Percentiles rank a stretch among this genome's conserved stretches.
These are phyloP conservation scores for Sarocladium kiliense DNA, from an alignment of 2,329 filamentous ascomycete genomes.

Conservation along the genomic window DNA sequence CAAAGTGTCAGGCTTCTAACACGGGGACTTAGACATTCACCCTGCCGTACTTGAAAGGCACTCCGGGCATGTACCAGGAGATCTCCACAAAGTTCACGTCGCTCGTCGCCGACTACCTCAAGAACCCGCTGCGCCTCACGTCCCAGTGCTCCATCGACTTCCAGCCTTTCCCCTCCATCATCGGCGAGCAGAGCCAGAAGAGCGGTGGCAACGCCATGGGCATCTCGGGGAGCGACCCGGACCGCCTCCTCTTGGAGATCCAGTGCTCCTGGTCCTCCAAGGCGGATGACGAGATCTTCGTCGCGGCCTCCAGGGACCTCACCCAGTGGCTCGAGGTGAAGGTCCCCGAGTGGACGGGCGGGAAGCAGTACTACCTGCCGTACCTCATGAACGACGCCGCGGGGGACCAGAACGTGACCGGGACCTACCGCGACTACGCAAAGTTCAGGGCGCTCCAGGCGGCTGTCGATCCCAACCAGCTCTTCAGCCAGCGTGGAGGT, in stretches of 20 bases:
- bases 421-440: conserved; percentile 21
- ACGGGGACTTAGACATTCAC: too few species aligned
- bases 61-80: conserved; percentile 26
- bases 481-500: conserved; percentile 19
- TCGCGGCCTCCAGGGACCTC: conserved; percentile 13
- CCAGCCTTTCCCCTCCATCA: conserved; percentile 23
- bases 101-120: conserved; percentile 21
- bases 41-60: too few species aligned
- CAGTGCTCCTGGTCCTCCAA: conserved; percentile 18
- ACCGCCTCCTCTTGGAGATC: conserved; percentile 20
- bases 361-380: conserved; percentile 19
- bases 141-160: conserved; percentile 24
- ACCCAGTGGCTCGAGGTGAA: conserved; percentile 17
- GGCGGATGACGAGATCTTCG: conserved; percentile 17
- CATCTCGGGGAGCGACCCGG: conserved; percentile 14
- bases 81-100: conserved; percentile 26
- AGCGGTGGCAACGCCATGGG: conserved; percentile 22
- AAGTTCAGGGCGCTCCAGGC: conserved; percentile 25
- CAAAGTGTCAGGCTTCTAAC: too few species aligned
- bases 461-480: conserved; percentile 21
- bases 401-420: conserved; percentile 26
- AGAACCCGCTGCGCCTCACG: conserved; percentile 16
- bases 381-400: conserved; percentile 30
- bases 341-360: conserved; percentile 18
- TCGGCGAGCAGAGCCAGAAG: conserved; percentile 17